Evolutionary conservation across 2,329 filamentous ascomycete species (phyloP).

Genomic region (Cercospora zeina): DNA sequence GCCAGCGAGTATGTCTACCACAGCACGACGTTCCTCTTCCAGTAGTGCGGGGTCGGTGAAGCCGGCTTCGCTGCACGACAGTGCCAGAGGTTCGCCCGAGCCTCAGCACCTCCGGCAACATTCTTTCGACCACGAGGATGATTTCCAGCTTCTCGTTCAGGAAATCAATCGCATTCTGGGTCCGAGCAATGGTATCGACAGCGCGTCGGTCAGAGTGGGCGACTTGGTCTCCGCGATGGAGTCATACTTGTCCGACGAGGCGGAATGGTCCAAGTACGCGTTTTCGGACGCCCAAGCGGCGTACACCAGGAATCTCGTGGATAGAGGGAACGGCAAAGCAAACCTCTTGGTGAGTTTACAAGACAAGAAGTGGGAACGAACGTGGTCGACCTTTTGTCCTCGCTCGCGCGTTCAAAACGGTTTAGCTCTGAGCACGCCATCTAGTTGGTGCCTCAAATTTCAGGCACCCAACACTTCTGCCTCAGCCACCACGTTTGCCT

Average conservation of each 20-base stretch:
- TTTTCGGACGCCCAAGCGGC: constrained; percentile 67
- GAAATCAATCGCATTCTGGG: constrained; percentile 75
- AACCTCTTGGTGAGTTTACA: constrained; percentile 60
- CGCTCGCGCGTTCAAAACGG: constrained; percentile 7
- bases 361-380: constrained; percentile 3
- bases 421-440: constrained; percentile 23
- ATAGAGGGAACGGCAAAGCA: constrained; percentile 81
- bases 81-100: constrained; percentile 34
- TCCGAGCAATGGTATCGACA: constrained; percentile 77
- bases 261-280: constrained; percentile 74
- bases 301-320: constrained; percentile 87
- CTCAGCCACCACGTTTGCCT: background rate
- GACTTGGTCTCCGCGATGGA: constrained; percentile 73
- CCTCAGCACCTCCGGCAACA: constrained; percentile 10
- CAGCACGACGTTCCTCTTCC: constrained; percentile 3
- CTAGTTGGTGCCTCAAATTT: background rate
- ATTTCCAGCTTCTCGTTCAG: constrained; percentile 32
- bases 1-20: constrained; percentile 12
- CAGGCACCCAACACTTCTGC: background rate
- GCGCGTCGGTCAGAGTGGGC: constrained; percentile 74
- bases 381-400: constrained; percentile 1
- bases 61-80: constrained; percentile 33
- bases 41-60: constrained; percentile 24
- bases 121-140: constrained; percentile 19
- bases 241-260: constrained; percentile 66